phyloP scores from a whole-genome alignment of 345 rosid genomes.

The Pugionium cornutum region DNA sequence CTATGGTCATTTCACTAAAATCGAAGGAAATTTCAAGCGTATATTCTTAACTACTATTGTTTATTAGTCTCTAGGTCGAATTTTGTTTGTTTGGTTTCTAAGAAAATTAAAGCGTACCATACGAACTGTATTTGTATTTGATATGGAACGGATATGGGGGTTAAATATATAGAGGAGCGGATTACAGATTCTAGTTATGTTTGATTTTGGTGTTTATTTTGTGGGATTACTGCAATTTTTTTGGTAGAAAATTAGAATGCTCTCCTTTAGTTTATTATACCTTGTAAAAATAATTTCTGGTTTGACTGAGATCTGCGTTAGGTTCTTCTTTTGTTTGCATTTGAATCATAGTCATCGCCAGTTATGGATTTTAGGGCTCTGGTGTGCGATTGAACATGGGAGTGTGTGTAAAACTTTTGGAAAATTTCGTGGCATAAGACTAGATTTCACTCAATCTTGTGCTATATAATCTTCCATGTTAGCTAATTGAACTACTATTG shows the following conservation, averaged over 20 bases:
- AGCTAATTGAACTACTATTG: not conserved
- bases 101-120: not conserved
- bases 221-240: not conserved
- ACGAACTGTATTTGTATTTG: not conserved
- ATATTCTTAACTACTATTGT: no score
- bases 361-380: not conserved
- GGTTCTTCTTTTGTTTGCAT: constrained; percentile 19
- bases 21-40: no score
- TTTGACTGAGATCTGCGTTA: constrained; percentile 19
- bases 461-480: not conserved
- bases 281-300: not conserved
- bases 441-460: not conserved
- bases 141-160: not conserved
- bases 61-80: not conserved
- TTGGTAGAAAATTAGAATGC: not conserved
- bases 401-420: not conserved
- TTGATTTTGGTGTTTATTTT: not conserved
- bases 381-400: not conserved
- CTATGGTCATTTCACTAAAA: no score
- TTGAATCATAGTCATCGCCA: not conserved
- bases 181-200: constrained; percentile 1
- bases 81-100: not conserved
- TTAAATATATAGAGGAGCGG: not conserved
- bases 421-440: not conserved
- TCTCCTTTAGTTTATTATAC: no score